Base-by-base conservation (phyloP, 2,329 filamentous ascomycete genomes). In the Ophiostoma sp. region DNA sequence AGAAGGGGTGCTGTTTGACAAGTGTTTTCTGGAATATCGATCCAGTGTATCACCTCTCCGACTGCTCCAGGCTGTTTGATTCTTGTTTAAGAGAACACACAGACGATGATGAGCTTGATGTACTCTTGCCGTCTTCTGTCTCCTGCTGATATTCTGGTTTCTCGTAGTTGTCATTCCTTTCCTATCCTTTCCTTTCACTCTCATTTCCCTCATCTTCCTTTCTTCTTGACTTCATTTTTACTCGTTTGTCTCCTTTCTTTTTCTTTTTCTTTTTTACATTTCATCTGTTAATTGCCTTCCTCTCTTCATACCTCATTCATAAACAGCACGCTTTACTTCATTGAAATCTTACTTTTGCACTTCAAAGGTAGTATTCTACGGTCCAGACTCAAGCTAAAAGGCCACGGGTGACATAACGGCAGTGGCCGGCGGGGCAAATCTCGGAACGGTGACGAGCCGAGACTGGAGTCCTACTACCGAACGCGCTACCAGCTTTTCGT, bases 31-130 rank as follows among this genome's bases (percentile, higher is more conserved):
- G 69, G 72, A 73, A 73, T 72, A 69, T 65, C 72, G 71, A 74
- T 74, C 73, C 72, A 70, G 71, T 72, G 74, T 75, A 75, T 74
- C 74, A 75, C 68, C 69, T 72, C 69, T 75, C 72, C 4, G n/a
- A 65, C 66, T 68, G 47, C 41, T 18, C 36, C 74, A 73, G 75
- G 18, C n/a, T 73, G 72, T 73, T 70, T 66, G 65, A 68, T 52
- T 68, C 52, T 58, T 69, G 68, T 68, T 71, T 66, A 67, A 71
- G 68, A 69, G n/a, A 64, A 40, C 58, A 70, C 69, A 68, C 58
- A 64, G 52, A 68, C 65, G 49, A 60, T 16, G 36, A 52, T 36
- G 62, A 7, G n/a, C 6, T 52, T 14, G 47, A 14, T 16, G 47
- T 52, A 9, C 47, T 52, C n/a, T 52, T 60, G 9, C 8, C 38